Conservation (phyloP, 441 rosid genomes). For the Mallotus japonicus region DNA sequence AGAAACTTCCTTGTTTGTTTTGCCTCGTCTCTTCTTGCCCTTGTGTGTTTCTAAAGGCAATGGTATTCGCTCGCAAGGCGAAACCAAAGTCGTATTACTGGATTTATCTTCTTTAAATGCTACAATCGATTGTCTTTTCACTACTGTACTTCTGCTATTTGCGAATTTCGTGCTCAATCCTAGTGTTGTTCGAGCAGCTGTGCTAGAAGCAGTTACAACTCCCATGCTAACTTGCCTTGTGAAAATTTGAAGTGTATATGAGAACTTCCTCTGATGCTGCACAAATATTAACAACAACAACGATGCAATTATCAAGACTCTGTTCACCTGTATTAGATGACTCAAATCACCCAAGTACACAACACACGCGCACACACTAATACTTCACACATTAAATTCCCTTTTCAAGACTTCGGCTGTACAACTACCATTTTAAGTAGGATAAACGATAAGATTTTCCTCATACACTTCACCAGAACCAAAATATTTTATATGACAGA, state of each 20-base stretch:
- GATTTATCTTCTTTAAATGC: conserved; percentile 69
- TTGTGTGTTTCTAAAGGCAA: conserved; percentile 45
- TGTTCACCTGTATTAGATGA: no score
- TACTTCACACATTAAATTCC: no score
- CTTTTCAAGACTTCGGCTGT: no score
- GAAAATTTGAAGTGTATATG: not conserved
- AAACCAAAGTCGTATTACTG: conserved; percentile 39
- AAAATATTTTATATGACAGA: not conserved
- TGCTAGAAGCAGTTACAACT: conserved; percentile 77
- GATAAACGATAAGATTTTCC: no score
- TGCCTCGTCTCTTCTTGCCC: conserved; percentile 44
- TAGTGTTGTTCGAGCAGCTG: conserved; percentile 66
- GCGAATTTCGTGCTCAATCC: conserved; percentile 49
- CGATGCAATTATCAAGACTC: conserved; percentile 2
- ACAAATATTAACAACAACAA: conserved; percentile 31
- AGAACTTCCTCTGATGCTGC: conserved; percentile 15
- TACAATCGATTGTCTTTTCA: conserved; percentile 49
- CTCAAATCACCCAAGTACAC: no score
- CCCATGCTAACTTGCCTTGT: conserved; percentile 55
- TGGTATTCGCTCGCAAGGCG: conserved; percentile 41
- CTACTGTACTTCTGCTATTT: conserved; percentile 32
- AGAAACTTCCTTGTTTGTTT: conserved; percentile 41
- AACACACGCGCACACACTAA: no score
- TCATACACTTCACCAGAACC: not conserved
- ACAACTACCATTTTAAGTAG: no score